These are phyloP conservation scores for Plasmodium malariae DNA, from an alignment of 169 alveolate species.

Conservation along the genomic window DNA sequence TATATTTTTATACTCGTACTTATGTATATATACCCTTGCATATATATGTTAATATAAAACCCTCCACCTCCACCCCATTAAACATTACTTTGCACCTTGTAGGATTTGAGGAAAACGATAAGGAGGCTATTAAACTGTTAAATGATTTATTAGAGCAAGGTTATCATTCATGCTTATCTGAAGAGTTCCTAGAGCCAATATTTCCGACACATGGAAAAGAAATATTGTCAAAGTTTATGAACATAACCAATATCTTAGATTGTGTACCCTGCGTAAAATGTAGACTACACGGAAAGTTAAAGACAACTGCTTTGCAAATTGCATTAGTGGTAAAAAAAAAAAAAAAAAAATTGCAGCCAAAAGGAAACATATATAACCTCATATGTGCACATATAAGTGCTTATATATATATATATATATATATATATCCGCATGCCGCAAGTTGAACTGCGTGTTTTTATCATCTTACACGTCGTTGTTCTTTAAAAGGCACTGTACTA, in stretches of 20 bases:
- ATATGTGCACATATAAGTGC: background rate
- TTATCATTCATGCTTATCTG: slow-evolving; percentile 35
- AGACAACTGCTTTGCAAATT: slow-evolving; percentile 92
- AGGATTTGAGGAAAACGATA: slow-evolving; percentile 45
- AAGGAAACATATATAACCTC: background rate
- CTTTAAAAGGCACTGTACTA: background rate
- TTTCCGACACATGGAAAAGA: slow-evolving; percentile 61
- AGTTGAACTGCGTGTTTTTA: background rate
- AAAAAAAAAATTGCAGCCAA: background rate
- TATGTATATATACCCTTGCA: slow-evolving; percentile 10
- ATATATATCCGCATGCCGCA: background rate
- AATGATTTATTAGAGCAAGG: slow-evolving; percentile 22
- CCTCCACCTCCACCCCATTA: background rate
- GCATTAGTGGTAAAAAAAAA: slow-evolving; percentile 83
- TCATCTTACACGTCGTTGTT: slow-evolving; percentile 4
- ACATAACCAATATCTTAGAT: slow-evolving; percentile 45
- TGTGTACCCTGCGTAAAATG: slow-evolving; percentile 95
- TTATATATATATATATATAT: no score
- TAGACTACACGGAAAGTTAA: slow-evolving; percentile 92
- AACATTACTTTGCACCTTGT: background rate
- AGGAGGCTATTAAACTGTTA: slow-evolving; percentile 32
- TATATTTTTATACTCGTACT: slow-evolving; percentile 9
- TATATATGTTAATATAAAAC: background rate
- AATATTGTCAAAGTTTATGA: slow-evolving; percentile 58
- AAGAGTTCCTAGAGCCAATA: slow-evolving; percentile 53